Conservation (phyloP, 768 basidiomycete species). For the Leccinum longicurvipes region DNA sequence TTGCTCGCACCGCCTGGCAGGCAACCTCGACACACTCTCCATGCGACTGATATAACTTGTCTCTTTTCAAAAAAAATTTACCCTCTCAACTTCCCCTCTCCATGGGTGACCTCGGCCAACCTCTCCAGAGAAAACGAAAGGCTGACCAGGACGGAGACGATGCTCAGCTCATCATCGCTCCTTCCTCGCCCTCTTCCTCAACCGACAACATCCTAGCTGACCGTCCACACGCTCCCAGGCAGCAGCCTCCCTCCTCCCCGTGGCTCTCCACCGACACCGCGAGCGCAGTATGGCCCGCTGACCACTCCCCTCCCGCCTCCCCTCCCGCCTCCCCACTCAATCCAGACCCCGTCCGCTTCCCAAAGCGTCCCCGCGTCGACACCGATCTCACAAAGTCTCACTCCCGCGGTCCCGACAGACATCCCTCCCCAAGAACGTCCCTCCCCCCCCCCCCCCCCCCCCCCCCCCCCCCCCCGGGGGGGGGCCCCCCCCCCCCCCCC, state of each 20-base stretch:
- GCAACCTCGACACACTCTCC: neutral
- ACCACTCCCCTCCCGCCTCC: conserved; percentile 32
- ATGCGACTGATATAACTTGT: neutral
- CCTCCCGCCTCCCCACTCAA: conserved; percentile 41
- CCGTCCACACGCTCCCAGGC: conserved; percentile 39
- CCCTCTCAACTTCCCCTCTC: conserved; percentile 20
- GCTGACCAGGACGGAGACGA: conserved; percentile 47
- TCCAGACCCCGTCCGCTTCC: conserved; percentile 25
- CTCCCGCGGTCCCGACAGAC: conserved; percentile 10
- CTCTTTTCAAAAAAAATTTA: conserved; percentile 33
- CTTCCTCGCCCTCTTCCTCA: conserved; percentile 28
- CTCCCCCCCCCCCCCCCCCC: conserved; percentile 23
- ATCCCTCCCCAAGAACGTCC: conserved; percentile 12
- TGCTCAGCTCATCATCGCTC: conserved; percentile 24
- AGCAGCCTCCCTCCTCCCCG: conserved; percentile 35
- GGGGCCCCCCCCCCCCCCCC: conserved; percentile 25
- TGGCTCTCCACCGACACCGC: conserved; percentile 32
- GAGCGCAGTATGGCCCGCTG: conserved; percentile 38
- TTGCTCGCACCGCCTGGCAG: conserved; percentile 23
- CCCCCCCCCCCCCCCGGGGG: conserved; percentile 29
- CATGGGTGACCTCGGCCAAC: conserved; percentile 66
- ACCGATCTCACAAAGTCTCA: conserved; percentile 18
- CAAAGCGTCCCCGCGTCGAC: conserved; percentile 33
- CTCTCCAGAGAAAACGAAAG: conserved; percentile 65
- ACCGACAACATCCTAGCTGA: conserved; percentile 36